A percentile compares a stretch with the other conserved stretches of the same genome.
phyloP scores from a whole-genome alignment of 768 basidiomycete species.

The Tremella fuciformis region DNA sequence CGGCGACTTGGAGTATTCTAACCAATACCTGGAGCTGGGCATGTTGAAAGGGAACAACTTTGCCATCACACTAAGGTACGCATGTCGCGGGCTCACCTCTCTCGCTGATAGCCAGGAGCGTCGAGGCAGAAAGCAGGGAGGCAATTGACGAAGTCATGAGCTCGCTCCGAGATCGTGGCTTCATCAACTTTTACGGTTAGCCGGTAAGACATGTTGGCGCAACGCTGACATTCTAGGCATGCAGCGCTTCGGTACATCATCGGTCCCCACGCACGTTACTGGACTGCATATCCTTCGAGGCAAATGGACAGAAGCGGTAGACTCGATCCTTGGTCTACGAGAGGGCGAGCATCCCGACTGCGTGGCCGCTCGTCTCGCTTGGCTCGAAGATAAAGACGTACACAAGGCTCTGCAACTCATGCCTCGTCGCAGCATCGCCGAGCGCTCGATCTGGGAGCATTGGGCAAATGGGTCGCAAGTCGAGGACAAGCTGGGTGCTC shows the following conservation, averaged over 20 bases:
- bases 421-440: conserved; percentile 89
- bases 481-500: conserved; percentile 70
- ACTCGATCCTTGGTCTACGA: conserved; percentile 73
- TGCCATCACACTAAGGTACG: conserved; percentile 84
- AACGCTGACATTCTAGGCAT: conserved; percentile 63
- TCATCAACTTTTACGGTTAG: conserved; percentile 95
- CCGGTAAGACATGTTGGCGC: neutral
- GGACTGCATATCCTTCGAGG: conserved; percentile 84
- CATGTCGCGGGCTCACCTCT: conserved; percentile 1
- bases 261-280: conserved; percentile 90
- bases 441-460: conserved; percentile 85
- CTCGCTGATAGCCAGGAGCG: conserved; percentile 61
- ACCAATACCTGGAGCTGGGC: conserved; percentile 79
- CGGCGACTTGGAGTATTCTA: conserved; percentile 80
- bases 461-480: conserved; percentile 71
- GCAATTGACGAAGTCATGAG: conserved; percentile 71
- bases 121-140: conserved; percentile 71
- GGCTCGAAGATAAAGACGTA: conserved; percentile 77
- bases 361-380: conserved; percentile 75
- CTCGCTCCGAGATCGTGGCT: conserved; percentile 76
- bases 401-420: conserved; percentile 78
- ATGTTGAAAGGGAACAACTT: conserved; percentile 97
- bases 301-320: conserved; percentile 84
- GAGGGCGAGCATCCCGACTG: conserved; percentile 92
- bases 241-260: conserved; percentile 97